These are phyloP conservation scores for Nicotiana rustica DNA, from an alignment of 305 asterid genomes.

Conservation along the genomic window DNA sequence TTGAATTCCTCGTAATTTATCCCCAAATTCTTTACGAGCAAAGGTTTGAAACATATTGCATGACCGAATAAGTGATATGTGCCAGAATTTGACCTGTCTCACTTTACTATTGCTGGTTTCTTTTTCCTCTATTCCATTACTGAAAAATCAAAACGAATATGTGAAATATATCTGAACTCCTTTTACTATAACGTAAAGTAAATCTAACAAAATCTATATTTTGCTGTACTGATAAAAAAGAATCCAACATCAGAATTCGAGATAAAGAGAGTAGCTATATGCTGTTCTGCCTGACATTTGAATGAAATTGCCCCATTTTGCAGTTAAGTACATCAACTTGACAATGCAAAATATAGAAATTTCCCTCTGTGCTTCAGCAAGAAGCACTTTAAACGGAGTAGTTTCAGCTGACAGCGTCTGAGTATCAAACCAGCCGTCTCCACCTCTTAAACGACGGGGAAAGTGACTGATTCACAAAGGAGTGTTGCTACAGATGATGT, in stretches of 20 bases:
- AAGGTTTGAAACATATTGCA: background rate
- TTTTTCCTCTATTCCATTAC: background rate
- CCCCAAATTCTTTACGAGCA: background rate
- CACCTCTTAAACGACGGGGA: background rate
- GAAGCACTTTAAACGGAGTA: constrained; percentile 24
- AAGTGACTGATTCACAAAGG: background rate
- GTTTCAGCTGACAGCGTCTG: background rate
- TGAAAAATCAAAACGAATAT: background rate
- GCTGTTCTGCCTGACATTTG: background rate
- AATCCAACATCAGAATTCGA: background rate
- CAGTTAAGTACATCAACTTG: background rate
- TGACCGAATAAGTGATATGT: background rate
- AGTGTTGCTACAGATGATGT: background rate
- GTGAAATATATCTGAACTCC: background rate
- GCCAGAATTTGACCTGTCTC: background rate
- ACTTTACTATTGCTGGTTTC: background rate
- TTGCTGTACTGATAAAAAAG: background rate
- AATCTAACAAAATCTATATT: background rate
- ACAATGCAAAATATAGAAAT: background rate
- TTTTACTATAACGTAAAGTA: background rate
- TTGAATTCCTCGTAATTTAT: background rate
- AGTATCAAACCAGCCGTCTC: constrained; percentile 5
- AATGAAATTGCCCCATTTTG: background rate
- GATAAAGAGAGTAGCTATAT: background rate
- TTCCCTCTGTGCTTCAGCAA: background rate